phyloP scores from a whole-genome alignment of 2,329 filamentous ascomycete genomes.

The Fusarium xylarioides region DNA sequence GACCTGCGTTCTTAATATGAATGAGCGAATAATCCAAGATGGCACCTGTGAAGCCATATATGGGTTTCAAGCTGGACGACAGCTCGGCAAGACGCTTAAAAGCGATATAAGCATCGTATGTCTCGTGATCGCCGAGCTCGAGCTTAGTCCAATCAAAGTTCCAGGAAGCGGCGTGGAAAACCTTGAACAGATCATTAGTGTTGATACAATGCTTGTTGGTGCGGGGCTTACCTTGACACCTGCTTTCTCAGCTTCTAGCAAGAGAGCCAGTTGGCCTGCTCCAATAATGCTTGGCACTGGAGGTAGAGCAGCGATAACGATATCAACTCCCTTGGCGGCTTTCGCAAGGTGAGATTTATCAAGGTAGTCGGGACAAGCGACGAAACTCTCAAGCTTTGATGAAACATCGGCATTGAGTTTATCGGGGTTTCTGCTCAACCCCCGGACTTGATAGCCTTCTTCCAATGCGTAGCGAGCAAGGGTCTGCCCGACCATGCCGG shows the following conservation, averaged over 20 bases:
- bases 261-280: neutral
- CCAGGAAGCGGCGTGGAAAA: constrained; percentile 3
- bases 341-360: neutral
- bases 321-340: neutral
- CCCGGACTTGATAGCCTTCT: neutral
- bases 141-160: constrained; percentile 13
- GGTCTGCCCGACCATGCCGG: constrained; percentile 5
- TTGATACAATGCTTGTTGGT: rapidly evolving
- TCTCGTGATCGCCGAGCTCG: constrained; percentile 3
- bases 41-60: neutral
- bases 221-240: neutral
- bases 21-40: constrained; percentile 5
- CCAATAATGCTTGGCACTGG: neutral
- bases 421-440: neutral
- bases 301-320: neutral
- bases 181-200: neutral
- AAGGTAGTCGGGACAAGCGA: neutral
- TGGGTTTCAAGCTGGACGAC: neutral
- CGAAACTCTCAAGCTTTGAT: neutral
- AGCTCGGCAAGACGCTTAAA: constrained; percentile 13
- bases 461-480: neutral
- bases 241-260: constrained; percentile 4
- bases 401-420: neutral
- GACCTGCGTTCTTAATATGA: neutral
- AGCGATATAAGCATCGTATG: constrained; percentile 6